Conservation (phyloP, 305 asterid genomes). For the Fraxinus sp. region DNA sequence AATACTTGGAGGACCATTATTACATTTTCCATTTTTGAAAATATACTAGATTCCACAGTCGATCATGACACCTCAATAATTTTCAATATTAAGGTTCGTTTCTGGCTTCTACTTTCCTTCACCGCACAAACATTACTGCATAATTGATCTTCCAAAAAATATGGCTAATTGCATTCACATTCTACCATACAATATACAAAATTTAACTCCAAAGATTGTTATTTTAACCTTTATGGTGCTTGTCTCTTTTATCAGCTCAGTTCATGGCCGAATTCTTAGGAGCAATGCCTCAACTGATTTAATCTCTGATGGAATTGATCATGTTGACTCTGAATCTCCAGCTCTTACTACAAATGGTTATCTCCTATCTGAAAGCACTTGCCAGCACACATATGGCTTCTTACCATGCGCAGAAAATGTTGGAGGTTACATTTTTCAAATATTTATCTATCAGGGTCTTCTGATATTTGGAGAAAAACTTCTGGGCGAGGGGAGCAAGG, state of each 20-base stretch:
- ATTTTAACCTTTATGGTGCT: slow-evolving; percentile 10
- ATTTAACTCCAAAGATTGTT: slow-evolving; percentile 26
- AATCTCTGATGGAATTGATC: slow-evolving; percentile 50
- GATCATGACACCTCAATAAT: too few relatives aligned
- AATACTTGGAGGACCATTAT: neutral
- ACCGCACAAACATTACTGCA: neutral
- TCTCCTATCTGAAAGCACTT: slow-evolving; percentile 12
- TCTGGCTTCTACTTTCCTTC: neutral
- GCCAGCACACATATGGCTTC: slow-evolving; percentile 55
- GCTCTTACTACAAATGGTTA: neutral
- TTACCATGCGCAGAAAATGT: slow-evolving; percentile 64
- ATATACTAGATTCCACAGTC: too few relatives aligned
- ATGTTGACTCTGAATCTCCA: neutral
- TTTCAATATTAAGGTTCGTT: neutral
- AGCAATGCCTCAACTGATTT: slow-evolving; percentile 32
- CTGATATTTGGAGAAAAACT: slow-evolving; percentile 47
- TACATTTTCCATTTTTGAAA: neutral
- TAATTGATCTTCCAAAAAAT: neutral
- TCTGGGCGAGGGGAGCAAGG: slow-evolving; percentile 51
- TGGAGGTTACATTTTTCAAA: slow-evolving; percentile 49
- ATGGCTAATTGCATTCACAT: neutral
- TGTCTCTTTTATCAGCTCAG: slow-evolving; percentile 21
- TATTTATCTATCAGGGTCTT: slow-evolving; percentile 47
- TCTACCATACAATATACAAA: neutral
- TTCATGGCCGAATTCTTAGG: slow-evolving; percentile 35